phyloP scores from a whole-genome alignment of 192 early-diverging fungal species.

The Dissophora globulifera region DNA sequence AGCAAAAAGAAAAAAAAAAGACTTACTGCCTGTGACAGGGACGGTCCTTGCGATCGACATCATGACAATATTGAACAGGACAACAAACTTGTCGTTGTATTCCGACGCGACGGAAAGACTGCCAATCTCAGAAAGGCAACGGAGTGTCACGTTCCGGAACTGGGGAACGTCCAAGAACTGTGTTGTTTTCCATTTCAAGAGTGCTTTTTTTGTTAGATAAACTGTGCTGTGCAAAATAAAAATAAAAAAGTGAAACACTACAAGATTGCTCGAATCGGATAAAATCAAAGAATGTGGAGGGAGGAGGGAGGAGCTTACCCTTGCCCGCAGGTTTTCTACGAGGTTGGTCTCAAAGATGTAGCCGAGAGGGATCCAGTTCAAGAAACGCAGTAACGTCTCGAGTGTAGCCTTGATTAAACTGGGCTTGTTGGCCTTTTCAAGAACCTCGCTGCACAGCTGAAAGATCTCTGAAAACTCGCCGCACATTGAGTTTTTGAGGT shows the following conservation, averaged over 20 bases:
- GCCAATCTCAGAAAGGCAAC: conserved; percentile 98
- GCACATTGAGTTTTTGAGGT: conserved; percentile 94
- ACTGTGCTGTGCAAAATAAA: no score
- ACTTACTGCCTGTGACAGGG: conserved; percentile 71
- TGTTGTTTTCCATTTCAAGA: no score
- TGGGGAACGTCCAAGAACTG: conserved; percentile 87
- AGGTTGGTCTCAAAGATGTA: conserved; percentile 97
- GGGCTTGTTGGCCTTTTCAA: conserved; percentile 90
- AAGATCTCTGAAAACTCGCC: conserved; percentile 95
- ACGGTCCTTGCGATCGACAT: conserved; percentile 72
- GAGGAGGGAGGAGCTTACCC: no score
- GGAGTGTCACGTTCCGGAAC: conserved; percentile 93
- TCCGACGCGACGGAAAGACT: conserved; percentile 77
- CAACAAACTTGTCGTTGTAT: conserved; percentile 86
- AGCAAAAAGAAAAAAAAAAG: no score
- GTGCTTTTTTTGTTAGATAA: no score
- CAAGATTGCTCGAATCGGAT: no score
- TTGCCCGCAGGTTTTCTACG: conserved; percentile 83
- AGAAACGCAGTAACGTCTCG: conserved; percentile 90
- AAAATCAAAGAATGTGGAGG: no score
- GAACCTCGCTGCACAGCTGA: conserved; percentile 91
- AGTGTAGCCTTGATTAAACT: conserved; percentile 91
- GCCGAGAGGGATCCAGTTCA: conserved; percentile 99
- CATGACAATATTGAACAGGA: conserved; percentile 87
- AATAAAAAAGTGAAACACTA: no score